These are phyloP conservation scores for Trametes meyenii DNA, from an alignment of 768 basidiomycete species.

Conservation along the genomic window DNA sequence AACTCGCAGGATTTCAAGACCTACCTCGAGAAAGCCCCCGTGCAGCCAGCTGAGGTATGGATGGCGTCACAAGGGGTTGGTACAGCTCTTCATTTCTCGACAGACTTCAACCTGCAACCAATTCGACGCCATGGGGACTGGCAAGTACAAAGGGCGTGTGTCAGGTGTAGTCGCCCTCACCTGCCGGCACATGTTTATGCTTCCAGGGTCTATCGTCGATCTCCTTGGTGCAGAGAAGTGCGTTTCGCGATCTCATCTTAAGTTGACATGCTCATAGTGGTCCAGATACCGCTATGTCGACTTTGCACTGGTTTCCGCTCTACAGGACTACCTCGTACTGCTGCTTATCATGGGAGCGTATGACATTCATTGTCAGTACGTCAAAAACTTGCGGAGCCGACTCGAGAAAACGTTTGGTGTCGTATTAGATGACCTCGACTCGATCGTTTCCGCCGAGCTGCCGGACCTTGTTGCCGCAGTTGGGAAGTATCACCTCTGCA, in stretches of 20 bases:
- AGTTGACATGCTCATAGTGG: too few species aligned
- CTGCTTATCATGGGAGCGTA: slow-evolving; percentile 18
- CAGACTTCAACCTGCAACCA: slow-evolving; percentile 26
- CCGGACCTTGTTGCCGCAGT: slow-evolving; percentile 11
- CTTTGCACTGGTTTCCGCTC: slow-evolving; percentile 12
- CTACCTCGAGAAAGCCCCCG: background rate
- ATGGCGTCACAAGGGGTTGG: too few species aligned
- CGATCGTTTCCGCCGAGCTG: background rate
- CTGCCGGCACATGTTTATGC: slow-evolving; percentile 23
- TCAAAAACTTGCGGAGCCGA: slow-evolving; percentile 8
- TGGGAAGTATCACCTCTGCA: slow-evolving; percentile 24
- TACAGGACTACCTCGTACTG: slow-evolving; percentile 17
- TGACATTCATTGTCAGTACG: slow-evolving; percentile 35
- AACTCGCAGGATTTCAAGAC: slow-evolving; percentile 11
- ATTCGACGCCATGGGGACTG: slow-evolving; percentile 23
- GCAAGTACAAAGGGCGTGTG: slow-evolving; percentile 14
- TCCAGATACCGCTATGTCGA: slow-evolving; percentile 18
- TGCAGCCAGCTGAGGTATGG: background rate
- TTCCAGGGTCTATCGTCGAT: slow-evolving; percentile 23
- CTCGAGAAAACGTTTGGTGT: slow-evolving; percentile 11
- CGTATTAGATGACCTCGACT: background rate
- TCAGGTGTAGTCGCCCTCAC: slow-evolving; percentile 21
- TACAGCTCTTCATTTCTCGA: too few species aligned
- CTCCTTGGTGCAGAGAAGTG: slow-evolving; percentile 24
- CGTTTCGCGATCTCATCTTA: too few species aligned